Evolutionary conservation across 192 early-diverging fungal species (phyloP).

Genomic region (Ambispora gerdemannii): DNA sequence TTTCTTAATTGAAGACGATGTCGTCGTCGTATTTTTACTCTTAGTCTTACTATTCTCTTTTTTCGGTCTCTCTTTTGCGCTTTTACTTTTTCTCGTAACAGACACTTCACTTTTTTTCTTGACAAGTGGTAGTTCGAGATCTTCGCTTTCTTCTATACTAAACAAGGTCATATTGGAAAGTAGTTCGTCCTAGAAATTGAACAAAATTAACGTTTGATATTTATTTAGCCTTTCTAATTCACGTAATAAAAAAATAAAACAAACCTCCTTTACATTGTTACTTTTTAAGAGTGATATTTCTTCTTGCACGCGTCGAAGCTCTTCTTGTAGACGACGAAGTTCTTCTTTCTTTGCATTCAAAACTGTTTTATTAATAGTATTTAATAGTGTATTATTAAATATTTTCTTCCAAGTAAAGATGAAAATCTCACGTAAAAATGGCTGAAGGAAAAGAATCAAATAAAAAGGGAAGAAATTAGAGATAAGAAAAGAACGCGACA

Average conservation of each 20-base stretch:
- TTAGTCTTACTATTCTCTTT: too few relatives aligned
- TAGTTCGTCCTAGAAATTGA: too few relatives aligned
- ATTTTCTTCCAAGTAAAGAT: background rate
- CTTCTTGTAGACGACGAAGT: conserved; percentile 51
- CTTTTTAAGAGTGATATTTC: conserved; percentile 47
- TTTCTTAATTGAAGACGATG: too few relatives aligned
- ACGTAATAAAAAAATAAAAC: background rate
- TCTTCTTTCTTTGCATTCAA: conserved; percentile 63
- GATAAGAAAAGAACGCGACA: background rate
- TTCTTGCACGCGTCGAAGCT: conserved; percentile 58
- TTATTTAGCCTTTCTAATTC: too few relatives aligned
- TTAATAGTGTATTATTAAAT: background rate
- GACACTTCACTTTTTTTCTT: too few relatives aligned
- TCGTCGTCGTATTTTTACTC: too few relatives aligned
- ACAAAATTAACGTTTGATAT: too few relatives aligned
- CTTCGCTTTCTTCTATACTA: too few relatives aligned
- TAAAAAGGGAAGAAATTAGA: background rate
- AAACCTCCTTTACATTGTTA: background rate
- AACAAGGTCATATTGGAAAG: too few relatives aligned
- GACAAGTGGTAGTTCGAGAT: too few relatives aligned
- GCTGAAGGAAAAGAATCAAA: conserved; percentile 12
- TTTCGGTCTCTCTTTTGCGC: too few relatives aligned
- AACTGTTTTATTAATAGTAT: conserved; percentile 39
- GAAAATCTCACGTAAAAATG: conserved; percentile 19
- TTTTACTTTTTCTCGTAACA: too few relatives aligned